A percentile compares a stretch with the other conserved stretches of the same genome.
Conservation (phyloP, 208 protist genomes). For the Leishmania arabica region DNA sequence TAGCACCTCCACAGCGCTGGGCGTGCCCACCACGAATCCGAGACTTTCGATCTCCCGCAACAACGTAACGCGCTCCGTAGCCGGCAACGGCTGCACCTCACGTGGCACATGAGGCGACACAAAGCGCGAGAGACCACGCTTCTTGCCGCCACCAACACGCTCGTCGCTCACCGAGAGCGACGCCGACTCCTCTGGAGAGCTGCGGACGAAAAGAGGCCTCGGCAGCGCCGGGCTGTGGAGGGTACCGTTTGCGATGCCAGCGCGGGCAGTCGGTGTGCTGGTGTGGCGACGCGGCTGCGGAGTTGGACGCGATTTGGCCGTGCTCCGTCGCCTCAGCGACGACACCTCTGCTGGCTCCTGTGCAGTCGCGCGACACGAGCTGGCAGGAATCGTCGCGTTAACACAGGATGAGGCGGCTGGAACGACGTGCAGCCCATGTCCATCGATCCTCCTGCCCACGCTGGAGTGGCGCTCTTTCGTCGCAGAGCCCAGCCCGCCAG, state of each 20-base stretch:
- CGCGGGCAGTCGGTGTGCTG: background rate
- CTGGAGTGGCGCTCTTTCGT: background rate
- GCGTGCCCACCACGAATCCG: slow-evolving; percentile 25
- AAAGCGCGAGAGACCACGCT: slow-evolving; percentile 8
- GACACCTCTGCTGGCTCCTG: background rate
- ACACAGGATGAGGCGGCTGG: too few relatives aligned
- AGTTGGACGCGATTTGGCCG: background rate
- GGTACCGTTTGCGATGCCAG: too few relatives aligned
- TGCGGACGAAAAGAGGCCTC: background rate
- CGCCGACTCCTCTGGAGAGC: background rate
- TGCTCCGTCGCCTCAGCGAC: background rate
- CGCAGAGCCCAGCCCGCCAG: background rate
- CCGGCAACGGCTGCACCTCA: slow-evolving; percentile 21
- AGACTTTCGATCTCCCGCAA: slow-evolving; percentile 56
- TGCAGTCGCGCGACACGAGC: background rate
- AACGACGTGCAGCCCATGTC: background rate
- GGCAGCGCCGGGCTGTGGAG: background rate
- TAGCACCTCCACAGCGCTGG: slow-evolving; percentile 42
- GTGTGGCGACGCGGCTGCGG: background rate
- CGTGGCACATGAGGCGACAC: slow-evolving; percentile 24
- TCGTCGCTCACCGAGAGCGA: background rate
- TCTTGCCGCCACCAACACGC: background rate
- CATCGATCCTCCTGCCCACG: background rate
- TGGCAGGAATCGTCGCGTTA: background rate
- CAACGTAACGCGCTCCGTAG: slow-evolving; percentile 29